Base-by-base conservation (phyloP, 305 asterid species). In the Solanum hybrid region DNA sequence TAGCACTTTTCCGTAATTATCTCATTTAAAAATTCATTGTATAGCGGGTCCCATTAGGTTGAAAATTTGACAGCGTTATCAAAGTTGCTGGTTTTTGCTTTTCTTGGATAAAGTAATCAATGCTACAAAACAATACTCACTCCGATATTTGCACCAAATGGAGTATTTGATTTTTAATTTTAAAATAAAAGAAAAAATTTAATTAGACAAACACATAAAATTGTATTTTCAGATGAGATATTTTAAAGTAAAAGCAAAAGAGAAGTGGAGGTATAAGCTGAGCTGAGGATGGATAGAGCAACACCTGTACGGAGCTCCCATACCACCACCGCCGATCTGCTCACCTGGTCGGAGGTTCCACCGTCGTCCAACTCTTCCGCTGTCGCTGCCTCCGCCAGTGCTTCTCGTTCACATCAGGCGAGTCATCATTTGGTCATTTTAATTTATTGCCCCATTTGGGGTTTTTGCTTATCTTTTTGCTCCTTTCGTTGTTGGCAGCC, bases 251-350 rank as follows among this genome's bases (percentile, higher is more conserved):
- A 10, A 24, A 46, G 39, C 28, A 51, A 28, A 29, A 83, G 28
- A 83, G 74, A 9, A 29, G 87, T 83, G 29, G 39, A 11, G 1
- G 71, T 42, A 16, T 82, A 10, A 42, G 36, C 71, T 39, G n/a
- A 80, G 35, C 13, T 69, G 76, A 37, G 31, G 67, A 83, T 83
- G 96, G 96, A 94, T 91, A 92, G 93, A 90, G 91, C 89, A 90
- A 93, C 95, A 34, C 94, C 97, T 88, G 91, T 87, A 13, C 91
- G 95, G 81, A 95, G 91, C 39, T 75, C 96, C 36, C 96, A 93
- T 92, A 90, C 95, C 6, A 89, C 92, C 91, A 95, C 98, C 26
- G 94, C 97, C 74, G 74, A 83, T 83, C 87, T 83, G 10, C 29
- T 83, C 10, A 83, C 87, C 4, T 83, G 87, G 87, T 46, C 74